Conservation (phyloP, 2,329 filamentous ascomycete genomes). For the Aaosphaeria arxii region DNA sequence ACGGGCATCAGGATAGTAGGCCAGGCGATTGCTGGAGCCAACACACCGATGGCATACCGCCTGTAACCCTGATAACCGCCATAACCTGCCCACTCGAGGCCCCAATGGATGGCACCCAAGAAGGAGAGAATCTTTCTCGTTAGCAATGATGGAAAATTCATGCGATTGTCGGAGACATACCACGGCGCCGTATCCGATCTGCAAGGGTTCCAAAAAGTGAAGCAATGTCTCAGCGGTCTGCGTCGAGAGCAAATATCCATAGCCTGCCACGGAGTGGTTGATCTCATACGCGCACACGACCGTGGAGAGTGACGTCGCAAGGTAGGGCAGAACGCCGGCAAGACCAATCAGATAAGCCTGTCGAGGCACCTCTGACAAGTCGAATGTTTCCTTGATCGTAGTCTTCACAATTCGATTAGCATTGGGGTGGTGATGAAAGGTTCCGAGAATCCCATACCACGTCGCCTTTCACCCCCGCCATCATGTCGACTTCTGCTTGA, state of each 20-base stretch:
- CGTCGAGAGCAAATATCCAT: constrained; percentile 63
- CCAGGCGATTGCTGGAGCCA: constrained; percentile 81
- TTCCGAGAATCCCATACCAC: constrained; percentile 25
- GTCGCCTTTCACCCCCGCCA: constrained; percentile 42
- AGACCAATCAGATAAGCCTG: constrained; percentile 50
- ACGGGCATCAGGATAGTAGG: constrained; percentile 81
- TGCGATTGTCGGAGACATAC: constrained; percentile 47
- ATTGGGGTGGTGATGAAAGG: not conserved
- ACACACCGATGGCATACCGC: constrained; percentile 79
- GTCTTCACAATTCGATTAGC: constrained; percentile 28
- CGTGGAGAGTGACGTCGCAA: constrained; percentile 79
- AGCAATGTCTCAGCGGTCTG: constrained; percentile 71
- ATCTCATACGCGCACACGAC: constrained; percentile 81
- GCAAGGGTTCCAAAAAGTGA: constrained; percentile 76
- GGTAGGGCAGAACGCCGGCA: constrained; percentile 60
- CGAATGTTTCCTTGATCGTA: constrained; percentile 50
- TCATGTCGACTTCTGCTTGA: constrained; percentile 43
- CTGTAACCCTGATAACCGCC: constrained; percentile 67
- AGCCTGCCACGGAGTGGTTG: constrained; percentile 64
- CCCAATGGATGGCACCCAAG: constrained; percentile 91
- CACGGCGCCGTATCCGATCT: constrained; percentile 86
- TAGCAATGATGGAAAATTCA: not conserved
- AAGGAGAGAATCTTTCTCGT: constrained; percentile 76
- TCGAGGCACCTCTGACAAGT: constrained; percentile 43
- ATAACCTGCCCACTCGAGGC: constrained; percentile 76